These are phyloP conservation scores for Dactylellina leptospora DNA, from an alignment of 2,329 filamentous ascomycete species.

Conservation along the genomic window DNA sequence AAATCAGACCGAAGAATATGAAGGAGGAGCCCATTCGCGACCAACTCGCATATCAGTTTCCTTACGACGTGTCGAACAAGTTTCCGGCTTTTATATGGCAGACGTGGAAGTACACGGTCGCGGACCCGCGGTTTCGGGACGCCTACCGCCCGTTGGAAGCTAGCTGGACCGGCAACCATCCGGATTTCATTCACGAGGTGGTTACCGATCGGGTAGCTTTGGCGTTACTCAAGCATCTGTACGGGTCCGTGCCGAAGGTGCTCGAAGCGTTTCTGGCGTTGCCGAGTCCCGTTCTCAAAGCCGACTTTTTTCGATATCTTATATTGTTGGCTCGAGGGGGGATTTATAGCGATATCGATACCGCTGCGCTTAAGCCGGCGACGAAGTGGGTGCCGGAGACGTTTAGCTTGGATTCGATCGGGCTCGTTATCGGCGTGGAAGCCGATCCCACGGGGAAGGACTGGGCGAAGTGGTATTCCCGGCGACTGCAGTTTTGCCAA, in stretches of 20 bases:
- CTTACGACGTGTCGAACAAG: slow-evolving; percentile 85
- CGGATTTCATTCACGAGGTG: slow-evolving; percentile 86
- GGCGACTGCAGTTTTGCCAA: slow-evolving; percentile 96
- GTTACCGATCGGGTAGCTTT: slow-evolving; percentile 89
- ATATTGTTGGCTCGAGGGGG: slow-evolving; percentile 79
- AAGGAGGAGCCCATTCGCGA: slow-evolving; percentile 68
- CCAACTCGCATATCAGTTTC: slow-evolving; percentile 88
- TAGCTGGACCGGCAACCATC: slow-evolving; percentile 86
- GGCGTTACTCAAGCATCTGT: slow-evolving; percentile 83
- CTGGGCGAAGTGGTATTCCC: slow-evolving; percentile 95
- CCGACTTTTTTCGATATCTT: slow-evolving; percentile 74
- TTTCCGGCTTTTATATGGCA: slow-evolving; percentile 99
- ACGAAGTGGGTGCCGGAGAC: slow-evolving; percentile 84
- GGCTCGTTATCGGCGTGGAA: slow-evolving; percentile 92
- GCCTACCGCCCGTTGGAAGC: slow-evolving; percentile 83
- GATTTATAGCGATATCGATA: slow-evolving; percentile 93
- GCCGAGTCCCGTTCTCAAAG: slow-evolving; percentile 72
- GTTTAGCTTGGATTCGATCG: slow-evolving; percentile 79
- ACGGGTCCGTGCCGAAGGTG: slow-evolving; percentile 80
- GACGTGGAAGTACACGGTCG: slow-evolving; percentile 91
- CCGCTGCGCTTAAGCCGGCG: slow-evolving; percentile 80
- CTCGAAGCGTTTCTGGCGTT: slow-evolving; percentile 78
- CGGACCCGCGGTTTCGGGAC: slow-evolving; percentile 76
- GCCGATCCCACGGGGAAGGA: slow-evolving; percentile 92
- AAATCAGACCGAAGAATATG: slow-evolving; percentile 29